Base-by-base conservation (phyloP, 1,284 basidiomycete genomes). In the Xerocomus amazonicus region DNA sequence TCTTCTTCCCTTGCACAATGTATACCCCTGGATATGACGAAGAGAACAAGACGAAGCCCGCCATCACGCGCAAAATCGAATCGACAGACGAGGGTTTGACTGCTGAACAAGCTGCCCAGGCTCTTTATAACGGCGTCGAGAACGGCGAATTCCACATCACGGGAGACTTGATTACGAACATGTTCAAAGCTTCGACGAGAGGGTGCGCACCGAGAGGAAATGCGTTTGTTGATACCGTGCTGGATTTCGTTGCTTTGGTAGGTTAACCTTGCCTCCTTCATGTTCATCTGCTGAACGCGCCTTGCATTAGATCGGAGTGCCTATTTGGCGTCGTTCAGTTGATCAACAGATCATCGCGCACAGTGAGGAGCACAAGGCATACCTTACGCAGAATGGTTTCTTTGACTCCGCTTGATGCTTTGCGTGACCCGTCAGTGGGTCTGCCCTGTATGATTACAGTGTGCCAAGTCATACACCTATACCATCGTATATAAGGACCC, bases 1-100 rank as follows among this genome's bases (percentile, higher is more conserved):
- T 93, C 47, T 94, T 86, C 71, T 89, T 93, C 71, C 93, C 94
- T 0, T 81, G 80, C 0, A 94, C 91, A 0, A 97, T 98, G 70
- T 79, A 78, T 52, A 85, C 83, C 0, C 90, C 92, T 0, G 92
- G 93, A 0, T 88, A 79, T 58, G 83, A 85, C 10, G 77, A 81
- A 56, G 95, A 97, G 65, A 85, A 91, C 63, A 82, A 80, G 65
- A 79, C 77, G 32, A 97, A 97, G 63, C 95, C 93, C 0, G 74
- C 75, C 31, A 75, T 97, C 47, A 88, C 85, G 3, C 78, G 80
- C 55, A 83, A 88, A 59, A 87, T 97, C 37, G 95, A 97, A 64
- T 89, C 88, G 48, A 70, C 73, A 1, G 95, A 95, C 62, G 75
- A 73, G 17, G 83, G 84, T 0, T 60, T 83, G 47, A 79, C 79